Evolutionary conservation across 1,284 basidiomycete species (phyloP).

Genomic region (Puccinia coronata): DNA sequence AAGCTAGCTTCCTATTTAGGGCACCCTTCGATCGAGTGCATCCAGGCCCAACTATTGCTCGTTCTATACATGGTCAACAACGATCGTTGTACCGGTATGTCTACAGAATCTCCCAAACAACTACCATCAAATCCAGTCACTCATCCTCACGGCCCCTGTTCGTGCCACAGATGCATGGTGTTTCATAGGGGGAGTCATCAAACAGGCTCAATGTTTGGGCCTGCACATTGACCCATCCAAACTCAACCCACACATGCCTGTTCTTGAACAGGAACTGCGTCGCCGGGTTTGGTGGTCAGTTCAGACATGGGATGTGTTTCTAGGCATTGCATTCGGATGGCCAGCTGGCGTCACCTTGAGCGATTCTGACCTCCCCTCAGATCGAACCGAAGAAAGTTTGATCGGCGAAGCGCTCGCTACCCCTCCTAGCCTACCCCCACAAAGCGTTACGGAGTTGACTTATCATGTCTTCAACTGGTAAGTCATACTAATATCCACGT

Average conservation of each 20-base stretch:
- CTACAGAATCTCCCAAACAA: background rate
- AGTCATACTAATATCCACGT: background rate
- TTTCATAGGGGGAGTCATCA: slow-evolving; percentile 45
- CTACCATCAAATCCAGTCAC: background rate
- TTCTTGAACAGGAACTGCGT: slow-evolving; percentile 38
- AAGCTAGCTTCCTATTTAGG: slow-evolving; percentile 43
- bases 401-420: slow-evolving; percentile 6
- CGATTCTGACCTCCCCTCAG: slow-evolving; percentile 42
- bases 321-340: slow-evolving; percentile 48
- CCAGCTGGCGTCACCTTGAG: slow-evolving; percentile 44
- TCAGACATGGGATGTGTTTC: slow-evolving; percentile 45
- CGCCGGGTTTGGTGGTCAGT: slow-evolving; percentile 48
- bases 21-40: slow-evolving; percentile 45
- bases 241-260: slow-evolving; percentile 18
- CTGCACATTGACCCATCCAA: slow-evolving; percentile 47
- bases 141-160: background rate
- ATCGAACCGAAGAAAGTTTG: slow-evolving; percentile 43
- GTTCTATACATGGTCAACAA: slow-evolving; percentile 43
- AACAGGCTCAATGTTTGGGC: slow-evolving; percentile 47
- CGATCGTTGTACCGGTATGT: slow-evolving; percentile 46
- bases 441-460: slow-evolving; percentile 37
- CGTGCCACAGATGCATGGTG: slow-evolving; percentile 41
- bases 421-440: slow-evolving; percentile 24
- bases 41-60: slow-evolving; percentile 45
- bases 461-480: slow-evolving; percentile 47